Conservation (phyloP, 768 basidiomycete genomes). For the Hemileccinum impolitum region DNA sequence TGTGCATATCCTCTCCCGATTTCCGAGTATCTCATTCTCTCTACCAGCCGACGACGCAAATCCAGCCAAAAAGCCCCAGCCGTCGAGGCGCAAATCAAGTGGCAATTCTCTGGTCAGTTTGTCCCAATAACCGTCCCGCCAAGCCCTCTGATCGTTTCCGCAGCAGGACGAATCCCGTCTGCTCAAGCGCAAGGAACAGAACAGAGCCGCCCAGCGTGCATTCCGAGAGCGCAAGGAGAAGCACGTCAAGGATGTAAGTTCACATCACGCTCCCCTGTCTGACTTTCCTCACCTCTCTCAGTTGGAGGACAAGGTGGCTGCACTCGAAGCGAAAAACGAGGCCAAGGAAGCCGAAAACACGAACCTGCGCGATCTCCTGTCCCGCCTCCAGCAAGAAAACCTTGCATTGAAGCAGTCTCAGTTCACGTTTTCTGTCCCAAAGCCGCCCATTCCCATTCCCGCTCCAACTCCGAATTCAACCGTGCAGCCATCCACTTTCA, state of each 20-base stretch:
- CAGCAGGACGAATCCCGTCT: slow-evolving; percentile 68
- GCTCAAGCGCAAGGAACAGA: slow-evolving; percentile 93
- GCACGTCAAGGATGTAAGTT: slow-evolving; percentile 90
- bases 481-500: slow-evolving; percentile 20
- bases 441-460: slow-evolving; percentile 28
- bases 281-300: slow-evolving; percentile 28
- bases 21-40: not conserved
- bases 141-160: slow-evolving; percentile 5
- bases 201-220: slow-evolving; percentile 93
- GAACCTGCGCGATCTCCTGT: slow-evolving; percentile 81
- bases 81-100: slow-evolving; percentile 39
- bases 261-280: slow-evolving; percentile 4
- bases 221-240: slow-evolving; percentile 97
- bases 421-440: slow-evolving; percentile 82
- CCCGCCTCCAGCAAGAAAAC: slow-evolving; percentile 86
- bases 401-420: slow-evolving; percentile 71
- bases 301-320: slow-evolving; percentile 90
- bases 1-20: slow-evolving; percentile 21
- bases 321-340: slow-evolving; percentile 80
- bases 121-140: not conserved
- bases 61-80: slow-evolving; percentile 23
- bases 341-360: slow-evolving; percentile 75
- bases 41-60: slow-evolving; percentile 22
- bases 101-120: slow-evolving; percentile 34
- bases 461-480: slow-evolving; percentile 21